Conservation (phyloP, 768 basidiomycete species). For the Mycena amicta region DNA sequence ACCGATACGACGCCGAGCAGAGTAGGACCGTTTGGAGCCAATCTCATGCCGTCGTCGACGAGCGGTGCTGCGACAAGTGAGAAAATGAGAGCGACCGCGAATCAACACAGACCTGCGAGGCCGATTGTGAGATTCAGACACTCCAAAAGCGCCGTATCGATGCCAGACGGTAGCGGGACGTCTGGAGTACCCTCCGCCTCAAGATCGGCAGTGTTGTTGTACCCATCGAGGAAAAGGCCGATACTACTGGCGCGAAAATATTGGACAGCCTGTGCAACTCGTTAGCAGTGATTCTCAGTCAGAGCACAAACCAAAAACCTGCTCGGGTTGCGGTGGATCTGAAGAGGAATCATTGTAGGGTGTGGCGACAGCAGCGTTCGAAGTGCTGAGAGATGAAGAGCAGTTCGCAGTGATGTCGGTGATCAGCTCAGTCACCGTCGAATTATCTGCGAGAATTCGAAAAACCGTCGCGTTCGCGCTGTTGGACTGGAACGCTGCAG, state of each 20-base stretch:
- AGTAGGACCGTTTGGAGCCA: slow-evolving; percentile 1
- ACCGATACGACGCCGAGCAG: slow-evolving; percentile 9
- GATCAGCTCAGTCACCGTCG: slow-evolving; percentile 48
- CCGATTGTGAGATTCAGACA: slow-evolving; percentile 62
- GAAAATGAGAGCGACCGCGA: too few species aligned
- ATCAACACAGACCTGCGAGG: too few species aligned
- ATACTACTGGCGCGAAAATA: slow-evolving; percentile 53
- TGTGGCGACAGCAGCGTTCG: slow-evolving; percentile 35
- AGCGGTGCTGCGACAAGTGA: slow-evolving; percentile 28
- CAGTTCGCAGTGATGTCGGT: slow-evolving; percentile 46
- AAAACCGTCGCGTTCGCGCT: slow-evolving; percentile 42
- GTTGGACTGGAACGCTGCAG: slow-evolving; percentile 47
- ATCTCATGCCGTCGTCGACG: slow-evolving; percentile 12
- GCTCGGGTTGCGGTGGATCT: slow-evolving; percentile 38
- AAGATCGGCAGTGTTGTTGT: slow-evolving; percentile 45
- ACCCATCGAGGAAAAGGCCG: slow-evolving; percentile 50
- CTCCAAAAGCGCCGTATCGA: slow-evolving; percentile 45
- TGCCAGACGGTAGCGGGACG: slow-evolving; percentile 45
- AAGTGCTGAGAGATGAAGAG: slow-evolving; percentile 35
- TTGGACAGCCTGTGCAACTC: slow-evolving; percentile 33
- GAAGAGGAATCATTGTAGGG: slow-evolving; percentile 32
- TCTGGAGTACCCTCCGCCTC: slow-evolving; percentile 34
- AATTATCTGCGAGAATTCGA: slow-evolving; percentile 50
- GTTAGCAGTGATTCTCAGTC: too few species aligned
- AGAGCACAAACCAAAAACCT: slow-evolving; percentile 27